These are phyloP conservation scores for Pichia nakasei DNA, from an alignment of 805 yeast genomes.

Conservation along the genomic window DNA sequence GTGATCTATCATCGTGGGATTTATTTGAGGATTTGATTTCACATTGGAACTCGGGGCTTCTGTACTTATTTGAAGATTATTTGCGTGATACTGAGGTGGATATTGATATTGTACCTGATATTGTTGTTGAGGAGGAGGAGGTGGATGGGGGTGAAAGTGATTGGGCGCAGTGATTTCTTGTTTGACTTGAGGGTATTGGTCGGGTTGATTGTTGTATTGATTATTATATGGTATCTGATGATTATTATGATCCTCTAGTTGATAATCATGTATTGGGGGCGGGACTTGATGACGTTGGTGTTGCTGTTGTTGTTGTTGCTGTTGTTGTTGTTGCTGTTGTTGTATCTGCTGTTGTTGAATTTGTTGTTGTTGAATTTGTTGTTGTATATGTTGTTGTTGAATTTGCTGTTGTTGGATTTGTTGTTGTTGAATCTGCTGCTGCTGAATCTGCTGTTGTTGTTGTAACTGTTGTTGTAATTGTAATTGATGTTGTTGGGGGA, in stretches of 20 bases:
- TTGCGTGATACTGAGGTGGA: constrained; percentile 1
- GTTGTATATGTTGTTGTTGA: too few relatives aligned
- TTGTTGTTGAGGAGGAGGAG: neutral
- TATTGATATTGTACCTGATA: neutral
- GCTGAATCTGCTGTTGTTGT: constrained; percentile 4
- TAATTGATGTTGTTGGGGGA: neutral
- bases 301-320: neutral
- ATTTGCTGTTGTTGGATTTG: neutral
- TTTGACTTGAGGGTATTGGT: too few relatives aligned
- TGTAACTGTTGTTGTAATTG: constrained; percentile 7
- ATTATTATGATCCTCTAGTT: too few relatives aligned
- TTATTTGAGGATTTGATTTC: neutral
- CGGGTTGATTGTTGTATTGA: too few relatives aligned
- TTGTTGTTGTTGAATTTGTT: neutral
- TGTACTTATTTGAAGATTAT: too few relatives aligned
- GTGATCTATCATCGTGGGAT: neutral
- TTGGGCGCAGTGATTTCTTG: neutral
- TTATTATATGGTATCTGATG: too few relatives aligned
- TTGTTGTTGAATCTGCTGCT: constrained; percentile 10
- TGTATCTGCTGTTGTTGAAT: constrained; percentile 10
- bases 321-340: constrained; percentile 2
- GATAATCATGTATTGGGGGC: too few relatives aligned
- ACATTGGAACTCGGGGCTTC: too few relatives aligned
- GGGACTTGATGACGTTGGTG: too few relatives aligned
- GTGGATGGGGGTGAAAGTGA: constrained; percentile 2